Percentiles rank a stretch among this genome's conserved stretches.
These are phyloP conservation scores for Plenodomus biglobosus DNA, from an alignment of 2,329 filamentous ascomycete species.

Conservation along the genomic window DNA sequence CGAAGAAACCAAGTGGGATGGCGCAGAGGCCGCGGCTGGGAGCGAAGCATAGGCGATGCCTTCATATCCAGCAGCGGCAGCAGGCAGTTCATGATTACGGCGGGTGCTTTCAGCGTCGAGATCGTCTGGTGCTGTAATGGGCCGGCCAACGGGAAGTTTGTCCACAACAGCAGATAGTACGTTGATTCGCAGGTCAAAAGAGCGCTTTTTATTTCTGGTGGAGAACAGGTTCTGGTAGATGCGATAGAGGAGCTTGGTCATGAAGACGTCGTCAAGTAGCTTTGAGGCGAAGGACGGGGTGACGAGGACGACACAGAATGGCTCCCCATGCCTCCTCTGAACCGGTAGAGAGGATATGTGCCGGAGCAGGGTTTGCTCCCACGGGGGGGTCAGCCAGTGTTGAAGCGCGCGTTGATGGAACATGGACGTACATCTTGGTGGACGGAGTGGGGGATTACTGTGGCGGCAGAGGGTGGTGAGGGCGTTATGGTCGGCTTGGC, in stretches of 20 bases:
- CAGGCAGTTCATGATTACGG: slow-evolving; percentile 10
- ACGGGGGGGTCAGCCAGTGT: neutral
- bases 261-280: slow-evolving; percentile 25
- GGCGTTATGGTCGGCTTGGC: no score
- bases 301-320: slow-evolving; percentile 34
- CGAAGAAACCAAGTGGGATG: slow-evolving; percentile 3
- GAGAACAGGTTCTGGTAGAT: no score
- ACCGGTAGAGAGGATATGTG: neutral
- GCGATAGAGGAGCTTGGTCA: neutral
- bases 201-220: no score
- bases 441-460: neutral
- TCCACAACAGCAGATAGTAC: slow-evolving; percentile 42
- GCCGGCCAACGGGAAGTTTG: slow-evolving; percentile 33
- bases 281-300: slow-evolving; percentile 39
- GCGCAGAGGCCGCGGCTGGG: slow-evolving; percentile 10
- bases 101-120: slow-evolving; percentile 3
- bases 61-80: slow-evolving; percentile 33
- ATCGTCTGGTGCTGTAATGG: slow-evolving; percentile 2
- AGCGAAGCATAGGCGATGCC: slow-evolving; percentile 38
- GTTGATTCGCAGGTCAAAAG: slow-evolving; percentile 10
- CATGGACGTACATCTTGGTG: neutral
- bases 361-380: neutral
- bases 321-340: slow-evolving; percentile 1
- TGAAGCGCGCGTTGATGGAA: neutral
- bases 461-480: no score